phyloP scores from a whole-genome alignment of 306 rosid species.

The Canavalia gladiata region DNA sequence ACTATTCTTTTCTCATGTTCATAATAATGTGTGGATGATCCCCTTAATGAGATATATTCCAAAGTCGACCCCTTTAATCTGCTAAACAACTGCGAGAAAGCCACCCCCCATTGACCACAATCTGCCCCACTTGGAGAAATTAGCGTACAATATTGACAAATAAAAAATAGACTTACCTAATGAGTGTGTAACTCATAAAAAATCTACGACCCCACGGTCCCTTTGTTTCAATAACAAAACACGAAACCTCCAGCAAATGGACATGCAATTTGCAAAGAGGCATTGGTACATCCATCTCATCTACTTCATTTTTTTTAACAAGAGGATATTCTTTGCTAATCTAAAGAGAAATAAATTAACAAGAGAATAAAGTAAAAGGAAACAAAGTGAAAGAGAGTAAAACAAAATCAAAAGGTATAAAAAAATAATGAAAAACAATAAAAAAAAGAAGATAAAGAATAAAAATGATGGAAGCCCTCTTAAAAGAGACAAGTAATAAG shows the following conservation, averaged over 20 bases:
- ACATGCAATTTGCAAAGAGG: slow-evolving; percentile 15
- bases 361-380: slow-evolving; percentile 44
- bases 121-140: slow-evolving; percentile 8
- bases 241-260: slow-evolving; percentile 23
- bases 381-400: slow-evolving; percentile 42
- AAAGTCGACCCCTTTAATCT: slow-evolving; percentile 23
- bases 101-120: slow-evolving; percentile 7
- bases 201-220: slow-evolving; percentile 44
- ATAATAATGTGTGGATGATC: slow-evolving; percentile 23
- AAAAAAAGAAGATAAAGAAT: not conserved
- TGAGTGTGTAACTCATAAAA: not conserved
- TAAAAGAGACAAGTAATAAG: slow-evolving; percentile 70
- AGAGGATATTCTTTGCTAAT: slow-evolving; percentile 46
- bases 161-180: not conserved
- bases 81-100: slow-evolving; percentile 37
- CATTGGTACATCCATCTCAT: slow-evolving; percentile 42
- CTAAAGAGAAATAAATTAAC: slow-evolving; percentile 36
- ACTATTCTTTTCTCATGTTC: slow-evolving; percentile 4
- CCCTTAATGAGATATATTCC: slow-evolving; percentile 1
- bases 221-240: slow-evolving; percentile 38
- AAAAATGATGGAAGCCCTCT: slow-evolving; percentile 53
- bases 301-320: slow-evolving; percentile 28
- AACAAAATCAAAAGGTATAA: slow-evolving; percentile 40
- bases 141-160: slow-evolving; percentile 52
- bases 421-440: not conserved